Percentiles rank a stretch among this genome's conserved stretches.
phyloP scores from a whole-genome alignment of 352 stramenopile genomes.

The Pythium apleroticum region DNA sequence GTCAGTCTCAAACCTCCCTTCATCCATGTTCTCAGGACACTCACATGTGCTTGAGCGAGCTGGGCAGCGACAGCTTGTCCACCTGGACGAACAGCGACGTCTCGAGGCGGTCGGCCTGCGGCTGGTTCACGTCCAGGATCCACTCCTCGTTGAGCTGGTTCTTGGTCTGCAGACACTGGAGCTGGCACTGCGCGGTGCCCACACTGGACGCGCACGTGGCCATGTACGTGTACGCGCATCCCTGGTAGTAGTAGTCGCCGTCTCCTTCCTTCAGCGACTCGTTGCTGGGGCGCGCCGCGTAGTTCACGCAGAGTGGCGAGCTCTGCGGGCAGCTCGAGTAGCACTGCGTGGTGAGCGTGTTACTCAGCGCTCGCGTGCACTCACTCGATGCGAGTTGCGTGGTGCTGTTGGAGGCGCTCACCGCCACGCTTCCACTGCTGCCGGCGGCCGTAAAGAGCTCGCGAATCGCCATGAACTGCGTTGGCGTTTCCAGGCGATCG shows the following conservation, averaged over 20 bases:
- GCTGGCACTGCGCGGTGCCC: slow-evolving; percentile 44
- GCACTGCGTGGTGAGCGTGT: slow-evolving; percentile 64
- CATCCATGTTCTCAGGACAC: slow-evolving; percentile 11
- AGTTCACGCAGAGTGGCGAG: slow-evolving; percentile 59
- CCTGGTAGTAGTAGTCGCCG: slow-evolving; percentile 62
- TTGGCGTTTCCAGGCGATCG: background rate
- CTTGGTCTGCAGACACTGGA: slow-evolving; percentile 62
- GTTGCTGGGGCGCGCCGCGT: slow-evolving; percentile 37
- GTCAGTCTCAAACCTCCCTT: background rate
- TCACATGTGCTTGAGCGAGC: slow-evolving; percentile 59
- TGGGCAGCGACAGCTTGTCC: slow-evolving; percentile 49
- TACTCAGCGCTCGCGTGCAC: slow-evolving; percentile 42
- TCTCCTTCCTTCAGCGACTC: slow-evolving; percentile 37
- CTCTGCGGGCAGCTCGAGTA: slow-evolving; percentile 38
- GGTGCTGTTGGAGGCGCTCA: slow-evolving; percentile 10
- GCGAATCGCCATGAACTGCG: background rate
- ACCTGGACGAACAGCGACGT: slow-evolving; percentile 61
- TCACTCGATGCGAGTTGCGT: slow-evolving; percentile 6
- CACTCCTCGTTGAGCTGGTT: slow-evolving; percentile 38
- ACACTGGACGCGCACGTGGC: slow-evolving; percentile 50
- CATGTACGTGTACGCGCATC: slow-evolving; percentile 51
- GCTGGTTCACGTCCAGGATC: slow-evolving; percentile 59
- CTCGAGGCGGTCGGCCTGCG: slow-evolving; percentile 62
- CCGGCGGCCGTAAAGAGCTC: background rate
- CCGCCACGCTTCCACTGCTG: background rate